These are phyloP conservation scores for Dryadomyces quercivorus DNA, from an alignment of 2,329 filamentous ascomycete genomes.

Conservation along the genomic window DNA sequence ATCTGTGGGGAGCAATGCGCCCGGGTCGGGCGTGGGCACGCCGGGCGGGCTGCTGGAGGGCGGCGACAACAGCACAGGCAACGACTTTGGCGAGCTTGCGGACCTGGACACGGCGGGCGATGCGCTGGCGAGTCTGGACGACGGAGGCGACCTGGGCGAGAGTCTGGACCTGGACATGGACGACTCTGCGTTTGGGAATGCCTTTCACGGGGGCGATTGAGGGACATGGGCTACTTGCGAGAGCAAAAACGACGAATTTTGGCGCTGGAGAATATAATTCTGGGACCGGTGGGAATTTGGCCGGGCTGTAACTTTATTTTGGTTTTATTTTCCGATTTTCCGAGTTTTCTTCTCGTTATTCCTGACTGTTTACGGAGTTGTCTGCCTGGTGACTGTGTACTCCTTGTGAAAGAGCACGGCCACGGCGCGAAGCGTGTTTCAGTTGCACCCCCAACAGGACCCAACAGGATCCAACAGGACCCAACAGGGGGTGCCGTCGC, in stretches of 20 bases:
- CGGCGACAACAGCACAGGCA: constrained; percentile 31
- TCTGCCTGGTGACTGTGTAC: too few relatives aligned
- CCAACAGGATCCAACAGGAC: too few relatives aligned
- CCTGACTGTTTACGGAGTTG: neutral
- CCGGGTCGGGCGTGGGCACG: constrained; percentile 30
- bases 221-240: neutral
- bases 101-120: constrained; percentile 59
- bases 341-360: neutral
- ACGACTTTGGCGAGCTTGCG: constrained; percentile 51
- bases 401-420: too few relatives aligned
- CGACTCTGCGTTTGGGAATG: constrained; percentile 73
- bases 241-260: neutral
- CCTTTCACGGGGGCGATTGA: constrained; percentile 47
- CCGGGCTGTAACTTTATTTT: neutral
- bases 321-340: neutral
- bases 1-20: constrained; percentile 19
- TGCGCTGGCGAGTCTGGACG: constrained; percentile 55
- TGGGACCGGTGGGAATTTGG: neutral
- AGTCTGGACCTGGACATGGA: constrained; percentile 60
- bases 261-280: neutral
- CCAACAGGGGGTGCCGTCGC: too few relatives aligned
- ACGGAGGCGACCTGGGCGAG: constrained; percentile 53
- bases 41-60: constrained; percentile 19
- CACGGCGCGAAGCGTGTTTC: too few relatives aligned
- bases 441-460: too few relatives aligned